Percentiles rank a stretch among this genome's conserved stretches.
phyloP scores from a whole-genome alignment of 2,329 filamentous ascomycete genomes.

The Fusarium sp. region DNA sequence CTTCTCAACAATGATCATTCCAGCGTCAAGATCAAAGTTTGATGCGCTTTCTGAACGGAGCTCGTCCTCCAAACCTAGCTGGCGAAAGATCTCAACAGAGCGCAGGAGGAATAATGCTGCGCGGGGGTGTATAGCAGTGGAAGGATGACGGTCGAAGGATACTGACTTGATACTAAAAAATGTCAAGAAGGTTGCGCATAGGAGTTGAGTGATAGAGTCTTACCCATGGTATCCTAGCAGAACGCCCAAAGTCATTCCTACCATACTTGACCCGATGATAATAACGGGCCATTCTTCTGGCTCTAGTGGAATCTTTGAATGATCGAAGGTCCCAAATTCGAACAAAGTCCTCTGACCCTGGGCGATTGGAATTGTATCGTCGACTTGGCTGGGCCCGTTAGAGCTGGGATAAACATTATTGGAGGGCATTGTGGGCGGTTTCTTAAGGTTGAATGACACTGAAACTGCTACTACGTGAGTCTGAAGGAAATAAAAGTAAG shows the following conservation, averaged over 20 bases:
- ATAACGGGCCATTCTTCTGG: background rate
- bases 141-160: background rate
- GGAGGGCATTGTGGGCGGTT: background rate
- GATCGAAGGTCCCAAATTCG: background rate
- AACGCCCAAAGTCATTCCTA: background rate
- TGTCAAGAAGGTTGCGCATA: accelerated
- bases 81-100: background rate
- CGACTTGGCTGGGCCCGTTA: background rate
- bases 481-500: background rate
- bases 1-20: background rate
- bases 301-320: background rate
- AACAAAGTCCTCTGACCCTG: background rate
- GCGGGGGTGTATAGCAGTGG: background rate
- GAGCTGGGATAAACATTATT: accelerated
- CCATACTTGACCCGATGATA: background rate
- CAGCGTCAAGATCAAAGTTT: background rate
- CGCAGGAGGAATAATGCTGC: background rate
- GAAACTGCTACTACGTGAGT: accelerated
- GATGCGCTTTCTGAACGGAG: background rate
- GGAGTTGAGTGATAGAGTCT: background rate
- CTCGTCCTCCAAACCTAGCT: background rate
- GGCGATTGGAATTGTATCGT: background rate
- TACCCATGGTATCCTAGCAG: background rate
- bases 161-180: background rate
- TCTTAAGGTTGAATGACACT: background rate